Conservation (phyloP, 352 stramenopile species). For the Globisporangium radiosum region DNA sequence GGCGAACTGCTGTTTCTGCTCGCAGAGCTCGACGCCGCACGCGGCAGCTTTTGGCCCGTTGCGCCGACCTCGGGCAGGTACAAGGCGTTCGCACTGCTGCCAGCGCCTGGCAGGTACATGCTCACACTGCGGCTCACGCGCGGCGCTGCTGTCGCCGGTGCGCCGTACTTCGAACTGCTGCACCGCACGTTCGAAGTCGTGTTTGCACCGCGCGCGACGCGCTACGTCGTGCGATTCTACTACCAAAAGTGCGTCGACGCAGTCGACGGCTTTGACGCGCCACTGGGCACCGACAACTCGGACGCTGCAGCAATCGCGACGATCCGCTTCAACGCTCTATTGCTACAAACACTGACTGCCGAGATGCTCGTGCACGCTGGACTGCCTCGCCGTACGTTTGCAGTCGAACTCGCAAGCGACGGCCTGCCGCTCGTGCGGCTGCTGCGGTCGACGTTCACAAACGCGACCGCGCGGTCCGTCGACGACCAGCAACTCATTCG, state of each 20-base stretch:
- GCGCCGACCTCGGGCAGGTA: constrained; percentile 29
- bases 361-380: constrained; percentile 44
- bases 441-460: constrained; percentile 51
- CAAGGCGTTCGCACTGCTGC: constrained; percentile 59
- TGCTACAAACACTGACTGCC: constrained; percentile 47
- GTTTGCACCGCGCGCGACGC: constrained; percentile 23
- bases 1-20: constrained; percentile 30
- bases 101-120: constrained; percentile 29
- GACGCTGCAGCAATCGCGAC: constrained; percentile 37
- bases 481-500: constrained; percentile 54
- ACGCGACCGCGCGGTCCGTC: constrained; percentile 34
- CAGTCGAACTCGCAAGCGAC: constrained; percentile 37
- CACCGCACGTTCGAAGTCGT: constrained; percentile 26
- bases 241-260: constrained; percentile 55
- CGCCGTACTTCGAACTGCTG: not conserved
- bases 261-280: constrained; percentile 41
- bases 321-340: constrained; percentile 49
- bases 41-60: constrained; percentile 41
- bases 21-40: constrained; percentile 23
- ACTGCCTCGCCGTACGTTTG: constrained; percentile 40
- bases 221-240: constrained; percentile 53
- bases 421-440: constrained; percentile 44
- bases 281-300: constrained; percentile 41
- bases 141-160: not conserved
- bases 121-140: constrained; percentile 20